phyloP scores from a whole-genome alignment of 768 basidiomycete genomes.

The Leccinum pellstonianum region DNA sequence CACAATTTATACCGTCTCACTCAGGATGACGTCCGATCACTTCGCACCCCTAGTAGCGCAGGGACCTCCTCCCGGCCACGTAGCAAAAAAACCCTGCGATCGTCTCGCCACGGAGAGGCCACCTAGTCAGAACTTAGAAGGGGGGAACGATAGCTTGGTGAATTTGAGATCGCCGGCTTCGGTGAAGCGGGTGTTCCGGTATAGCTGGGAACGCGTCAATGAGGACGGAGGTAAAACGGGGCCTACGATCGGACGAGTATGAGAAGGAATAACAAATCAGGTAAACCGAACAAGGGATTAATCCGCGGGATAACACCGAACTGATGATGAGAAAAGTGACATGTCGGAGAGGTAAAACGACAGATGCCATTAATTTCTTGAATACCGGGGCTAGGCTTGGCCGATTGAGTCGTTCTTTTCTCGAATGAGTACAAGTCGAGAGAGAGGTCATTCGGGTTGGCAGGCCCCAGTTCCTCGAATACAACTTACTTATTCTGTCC shows the following conservation, averaged over 20 bases:
- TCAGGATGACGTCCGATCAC: slow-evolving; percentile 9
- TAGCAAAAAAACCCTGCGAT: neutral
- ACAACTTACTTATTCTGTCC: neutral
- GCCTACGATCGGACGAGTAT: slow-evolving; percentile 9
- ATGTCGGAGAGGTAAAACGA: neutral
- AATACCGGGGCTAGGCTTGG: slow-evolving; percentile 11
- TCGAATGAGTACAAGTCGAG: neutral
- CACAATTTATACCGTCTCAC: slow-evolving; percentile 15
- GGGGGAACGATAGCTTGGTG: neutral
- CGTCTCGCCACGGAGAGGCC: neutral
- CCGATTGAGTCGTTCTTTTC: neutral
- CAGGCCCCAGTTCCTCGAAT: slow-evolving; percentile 11
- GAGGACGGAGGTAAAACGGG: slow-evolving; percentile 19
- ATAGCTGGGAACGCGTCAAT: slow-evolving; percentile 12
- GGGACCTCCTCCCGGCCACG: neutral
- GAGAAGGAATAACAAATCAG: slow-evolving; percentile 1
- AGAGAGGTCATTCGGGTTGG: neutral
- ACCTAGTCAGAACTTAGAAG: neutral
- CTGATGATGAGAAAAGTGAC: neutral
- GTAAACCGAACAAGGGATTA: slow-evolving; percentile 1
- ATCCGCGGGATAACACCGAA: slow-evolving; percentile 11
- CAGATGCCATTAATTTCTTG: slow-evolving; percentile 13
- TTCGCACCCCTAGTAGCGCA: neutral
- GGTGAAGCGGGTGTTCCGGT: slow-evolving; percentile 21
- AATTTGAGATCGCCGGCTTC: slow-evolving; percentile 17